Base-by-base conservation (phyloP, 257 asterid genomes). In the Jaltomata sinuosa region DNA sequence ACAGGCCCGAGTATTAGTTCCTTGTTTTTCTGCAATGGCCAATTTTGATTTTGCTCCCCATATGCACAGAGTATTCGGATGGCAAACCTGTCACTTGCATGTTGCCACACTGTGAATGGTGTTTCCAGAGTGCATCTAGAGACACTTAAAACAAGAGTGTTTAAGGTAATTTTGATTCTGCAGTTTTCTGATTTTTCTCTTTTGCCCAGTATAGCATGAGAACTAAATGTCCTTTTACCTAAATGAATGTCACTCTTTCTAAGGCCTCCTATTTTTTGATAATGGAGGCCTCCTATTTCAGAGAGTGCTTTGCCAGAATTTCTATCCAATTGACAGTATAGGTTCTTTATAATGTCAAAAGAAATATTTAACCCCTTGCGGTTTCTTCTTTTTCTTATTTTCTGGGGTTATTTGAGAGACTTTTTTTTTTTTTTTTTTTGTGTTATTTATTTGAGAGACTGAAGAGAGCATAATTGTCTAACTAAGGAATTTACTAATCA, bases 21-120 rank as follows among this genome's bases (percentile, higher is more conserved):
- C 40, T 77, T 76, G 38, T 49, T 27, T 76, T 29, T 19, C 52
- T 81, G 57, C 83, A 52, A 32, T 61, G 57, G 68, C 83, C 54
- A 31, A 57, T 49, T 22, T 31, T 78, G 50, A 31, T 31, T 67
- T 61, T 84, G 62, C 67, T 45, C 80, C 77, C 57, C 42, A 78
- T 69, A 32, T 79, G 67, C 79, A 29, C 85, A 90, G 93, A 87
- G 74, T 84, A 80, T 90, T 69, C 87, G 91, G 83, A 85, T 90
- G 91, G 91, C 93, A 86, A 90, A 90, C 87, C 87, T 90, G 83
- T 88, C 91, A 81, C 84, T 90, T 72, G 87, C 88, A 81, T 90
- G 93, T 82, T 86, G 89, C 83, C 91, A 90, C 84, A 83, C 85
- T 79, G 93, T 90, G 86, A 88, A 90, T 86, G 93, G 90, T 38